Conservation (phyloP, 148 eudicot species). For the Simmondsia chinensis region DNA sequence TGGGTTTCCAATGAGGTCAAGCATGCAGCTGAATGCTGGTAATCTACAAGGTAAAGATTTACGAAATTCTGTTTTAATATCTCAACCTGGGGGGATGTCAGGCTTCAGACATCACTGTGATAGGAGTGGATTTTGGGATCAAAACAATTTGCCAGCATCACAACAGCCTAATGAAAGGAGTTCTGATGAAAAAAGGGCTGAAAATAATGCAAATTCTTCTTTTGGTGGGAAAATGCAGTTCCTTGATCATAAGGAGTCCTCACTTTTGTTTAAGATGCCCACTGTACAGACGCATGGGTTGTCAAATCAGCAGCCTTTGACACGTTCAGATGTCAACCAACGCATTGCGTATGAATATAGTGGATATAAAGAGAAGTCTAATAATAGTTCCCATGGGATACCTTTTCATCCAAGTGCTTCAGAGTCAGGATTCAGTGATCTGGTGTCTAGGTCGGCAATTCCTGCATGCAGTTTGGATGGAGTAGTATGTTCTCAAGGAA, state of each 20-base stretch:
- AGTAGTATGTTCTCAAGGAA: constrained; percentile 16
- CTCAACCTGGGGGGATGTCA: constrained; percentile 15
- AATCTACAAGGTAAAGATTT: constrained; percentile 11
- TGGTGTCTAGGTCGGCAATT: constrained; percentile 1
- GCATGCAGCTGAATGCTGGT: constrained; percentile 6
- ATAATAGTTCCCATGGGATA: neutral
- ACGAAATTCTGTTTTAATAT: constrained; percentile 10
- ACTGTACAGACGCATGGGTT: constrained; percentile 1
- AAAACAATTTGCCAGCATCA: constrained; percentile 12
- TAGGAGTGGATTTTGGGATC: constrained; percentile 15
- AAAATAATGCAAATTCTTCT: constrained; percentile 16
- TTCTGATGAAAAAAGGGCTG: constrained; percentile 6
- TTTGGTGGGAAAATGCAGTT: constrained; percentile 20
- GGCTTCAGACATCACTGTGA: constrained; percentile 12
- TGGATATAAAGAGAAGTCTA: constrained; percentile 2
- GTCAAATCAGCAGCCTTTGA: constrained; percentile 9
- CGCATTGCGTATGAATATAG: constrained; percentile 3
- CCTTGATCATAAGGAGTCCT: constrained; percentile 10
- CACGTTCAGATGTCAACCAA: neutral
- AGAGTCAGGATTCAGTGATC: too few species aligned
- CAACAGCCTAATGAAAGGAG: constrained; percentile 16
- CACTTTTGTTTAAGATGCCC: constrained; percentile 7
- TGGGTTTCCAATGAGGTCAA: constrained; percentile 13
- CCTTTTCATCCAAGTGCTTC: constrained; percentile 1
- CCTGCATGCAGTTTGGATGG: constrained; percentile 12